phyloP scores from a whole-genome alignment of 805 yeast genomes.

The Candida oleophila region DNA sequence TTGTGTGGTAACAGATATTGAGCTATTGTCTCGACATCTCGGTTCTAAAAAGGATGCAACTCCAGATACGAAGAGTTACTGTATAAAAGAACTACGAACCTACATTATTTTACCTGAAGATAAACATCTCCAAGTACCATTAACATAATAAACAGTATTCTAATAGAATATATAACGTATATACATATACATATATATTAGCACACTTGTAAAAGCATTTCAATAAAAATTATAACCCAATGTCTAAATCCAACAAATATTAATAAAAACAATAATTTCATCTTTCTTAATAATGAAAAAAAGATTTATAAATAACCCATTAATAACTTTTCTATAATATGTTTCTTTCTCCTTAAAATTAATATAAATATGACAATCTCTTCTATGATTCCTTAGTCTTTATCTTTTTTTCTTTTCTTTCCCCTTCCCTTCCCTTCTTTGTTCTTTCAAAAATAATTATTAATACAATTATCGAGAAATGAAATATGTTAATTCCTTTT shows the following conservation, averaged over 20 bases:
- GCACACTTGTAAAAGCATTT: slow-evolving; percentile 25
- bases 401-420: slow-evolving; percentile 7
- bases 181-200: no score
- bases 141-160: no score
- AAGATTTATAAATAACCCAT: slow-evolving; percentile 25
- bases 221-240: slow-evolving; percentile 19
- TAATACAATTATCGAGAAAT: background rate
- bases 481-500: background rate
- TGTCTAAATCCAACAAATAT: slow-evolving; percentile 39
- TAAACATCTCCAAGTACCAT: no score
- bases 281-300: slow-evolving; percentile 14
- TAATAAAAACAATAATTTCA: slow-evolving; percentile 12
- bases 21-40: no score
- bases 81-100: no score
- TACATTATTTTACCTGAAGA: no score
- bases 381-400: slow-evolving; percentile 6
- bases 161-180: no score
- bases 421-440: slow-evolving; percentile 1
- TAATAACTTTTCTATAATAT: slow-evolving; percentile 21
- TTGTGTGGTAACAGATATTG: no score
- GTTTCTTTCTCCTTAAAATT: slow-evolving; percentile 10
- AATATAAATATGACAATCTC: slow-evolving; percentile 4
- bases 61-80: background rate
- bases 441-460: slow-evolving; percentile 4
- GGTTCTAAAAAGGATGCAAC: background rate